Percentiles rank a stretch among this genome's conserved stretches.
Evolutionary conservation across 495 filamentous ascomycete genomes (phyloP).

Genomic region (Aspergillus wentii): DNA sequence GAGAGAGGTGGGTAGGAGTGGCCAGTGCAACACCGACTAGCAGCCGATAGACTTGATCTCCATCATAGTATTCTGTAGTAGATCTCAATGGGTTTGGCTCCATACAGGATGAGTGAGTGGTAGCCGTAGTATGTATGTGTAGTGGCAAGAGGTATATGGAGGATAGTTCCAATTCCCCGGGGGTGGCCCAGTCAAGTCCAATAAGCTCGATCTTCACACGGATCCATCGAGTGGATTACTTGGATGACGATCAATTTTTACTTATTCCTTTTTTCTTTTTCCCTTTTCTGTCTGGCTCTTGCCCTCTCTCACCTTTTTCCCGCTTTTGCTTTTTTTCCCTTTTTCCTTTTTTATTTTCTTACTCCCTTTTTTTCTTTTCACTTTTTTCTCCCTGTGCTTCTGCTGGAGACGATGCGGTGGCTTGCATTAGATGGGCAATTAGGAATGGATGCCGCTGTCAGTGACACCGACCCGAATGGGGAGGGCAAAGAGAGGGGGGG

Average conservation of each 20-base stretch:
- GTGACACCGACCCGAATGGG: constrained; percentile 17
- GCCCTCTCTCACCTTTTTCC: too few relatives aligned
- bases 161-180: constrained; percentile 20
- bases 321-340: not conserved
- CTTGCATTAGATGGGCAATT: constrained; percentile 31
- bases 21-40: constrained; percentile 35
- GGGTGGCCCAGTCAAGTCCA: constrained; percentile 11
- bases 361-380: constrained; percentile 5
- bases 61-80: constrained; percentile 32
- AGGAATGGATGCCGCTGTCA: constrained; percentile 24
- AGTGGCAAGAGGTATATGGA: constrained; percentile 10
- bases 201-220: constrained; percentile 14
- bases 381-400: constrained; percentile 3
- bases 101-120: constrained; percentile 5
- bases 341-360: not conserved
- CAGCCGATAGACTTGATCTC: constrained; percentile 43
- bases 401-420: constrained; percentile 17
- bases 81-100: constrained; percentile 22
- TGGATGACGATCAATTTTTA: constrained; percentile 1
- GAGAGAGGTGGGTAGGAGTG: constrained; percentile 23
- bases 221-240: constrained; percentile 2
- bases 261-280: constrained; percentile 5
- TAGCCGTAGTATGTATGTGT: constrained; percentile 5
- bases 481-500: constrained; percentile 8
- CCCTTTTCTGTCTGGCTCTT: constrained; percentile 4